Evolutionary conservation across 1,139 yeast species (phyloP).

Genomic region (Nakaseomyces sp.): DNA sequence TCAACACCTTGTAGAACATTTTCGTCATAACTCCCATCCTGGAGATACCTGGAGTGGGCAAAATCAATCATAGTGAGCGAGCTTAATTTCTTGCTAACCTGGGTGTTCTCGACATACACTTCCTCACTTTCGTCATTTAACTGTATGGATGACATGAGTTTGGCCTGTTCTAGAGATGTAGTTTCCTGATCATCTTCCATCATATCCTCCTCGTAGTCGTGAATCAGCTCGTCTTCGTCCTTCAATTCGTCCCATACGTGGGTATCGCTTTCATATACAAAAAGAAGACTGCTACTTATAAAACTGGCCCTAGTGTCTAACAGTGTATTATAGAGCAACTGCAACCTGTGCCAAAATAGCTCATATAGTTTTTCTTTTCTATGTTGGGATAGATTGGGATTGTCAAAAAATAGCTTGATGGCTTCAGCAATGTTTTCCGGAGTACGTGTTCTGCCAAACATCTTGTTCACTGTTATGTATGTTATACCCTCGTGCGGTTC

Average conservation of each 20-base stretch:
- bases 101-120: background rate
- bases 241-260: slow-evolving; percentile 38
- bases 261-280: slow-evolving; percentile 64
- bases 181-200: slow-evolving; percentile 31
- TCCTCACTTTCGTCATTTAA: slow-evolving; percentile 22
- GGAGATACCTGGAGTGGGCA: slow-evolving; percentile 68
- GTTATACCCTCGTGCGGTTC: slow-evolving; percentile 23
- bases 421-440: slow-evolving; percentile 40
- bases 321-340: slow-evolving; percentile 55
- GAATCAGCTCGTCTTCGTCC: slow-evolving; percentile 36
- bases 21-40: slow-evolving; percentile 64
- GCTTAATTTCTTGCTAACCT: slow-evolving; percentile 32
- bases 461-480: slow-evolving; percentile 51
- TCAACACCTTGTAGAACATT: slow-evolving; percentile 61
- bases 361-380: slow-evolving; percentile 33
- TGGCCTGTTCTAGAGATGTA: background rate
- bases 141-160: background rate
- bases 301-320: slow-evolving; percentile 55
- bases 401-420: slow-evolving; percentile 44
- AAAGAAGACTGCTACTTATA: slow-evolving; percentile 64
- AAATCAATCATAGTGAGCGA: slow-evolving; percentile 70
- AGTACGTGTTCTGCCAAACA: slow-evolving; percentile 57
- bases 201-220: slow-evolving; percentile 31
- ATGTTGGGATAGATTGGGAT: slow-evolving; percentile 29
- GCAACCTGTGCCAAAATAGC: slow-evolving; percentile 49